Evolutionary conservation across 805 yeast genomes (phyloP).

Genomic region (Suhomyces faveliae): DNA sequence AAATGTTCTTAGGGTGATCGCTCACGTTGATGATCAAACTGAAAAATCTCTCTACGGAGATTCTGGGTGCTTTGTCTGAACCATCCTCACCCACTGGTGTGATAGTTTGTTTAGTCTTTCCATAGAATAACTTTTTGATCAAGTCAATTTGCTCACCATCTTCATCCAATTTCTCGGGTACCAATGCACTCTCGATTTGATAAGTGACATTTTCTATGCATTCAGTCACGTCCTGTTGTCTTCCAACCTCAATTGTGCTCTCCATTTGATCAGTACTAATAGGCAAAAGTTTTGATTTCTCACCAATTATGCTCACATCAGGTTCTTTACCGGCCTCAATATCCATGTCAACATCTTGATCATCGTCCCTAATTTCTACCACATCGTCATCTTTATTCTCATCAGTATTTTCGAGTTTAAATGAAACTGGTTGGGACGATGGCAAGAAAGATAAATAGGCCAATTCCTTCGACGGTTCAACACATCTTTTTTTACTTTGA

Average conservation of each 20-base stretch:
- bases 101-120: constrained; percentile 78
- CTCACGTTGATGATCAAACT: constrained; percentile 83
- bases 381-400: constrained; percentile 12
- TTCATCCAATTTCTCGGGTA: constrained; percentile 58
- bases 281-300: constrained; percentile 22
- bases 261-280: constrained; percentile 66
- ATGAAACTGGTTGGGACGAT: constrained; percentile 62
- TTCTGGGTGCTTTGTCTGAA: constrained; percentile 35
- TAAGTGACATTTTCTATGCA: constrained; percentile 92
- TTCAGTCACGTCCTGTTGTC: constrained; percentile 97
- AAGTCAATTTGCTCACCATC: constrained; percentile 84
- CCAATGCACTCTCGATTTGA: constrained; percentile 85
- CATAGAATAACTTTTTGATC: constrained; percentile 78
- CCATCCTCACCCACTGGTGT: constrained; percentile 46
- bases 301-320: not conserved
- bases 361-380: constrained; percentile 9
- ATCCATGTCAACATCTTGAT: constrained; percentile 7
- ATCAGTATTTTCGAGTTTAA: constrained; percentile 40
- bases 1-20: constrained; percentile 83
- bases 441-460: constrained; percentile 87
- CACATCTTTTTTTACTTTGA: constrained; percentile 57
- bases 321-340: not conserved
- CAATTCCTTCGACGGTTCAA: constrained; percentile 77
- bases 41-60: constrained; percentile 66
- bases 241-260: constrained; percentile 73